Base-by-base conservation (phyloP, 2,329 filamentous ascomycete genomes). In the Aspergillus phoenicis region DNA sequence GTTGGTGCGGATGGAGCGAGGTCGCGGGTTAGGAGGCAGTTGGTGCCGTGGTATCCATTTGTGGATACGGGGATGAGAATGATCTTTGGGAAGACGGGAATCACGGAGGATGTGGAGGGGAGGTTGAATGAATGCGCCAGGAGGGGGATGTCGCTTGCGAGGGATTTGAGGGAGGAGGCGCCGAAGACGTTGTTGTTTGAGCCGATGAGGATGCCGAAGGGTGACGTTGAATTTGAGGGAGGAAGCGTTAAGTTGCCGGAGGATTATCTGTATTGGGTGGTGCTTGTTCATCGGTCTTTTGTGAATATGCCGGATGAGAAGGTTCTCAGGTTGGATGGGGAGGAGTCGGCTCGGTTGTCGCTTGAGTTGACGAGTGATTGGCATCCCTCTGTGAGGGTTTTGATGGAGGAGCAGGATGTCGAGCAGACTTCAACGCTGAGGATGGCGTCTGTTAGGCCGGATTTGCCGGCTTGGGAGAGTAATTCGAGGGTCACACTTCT, bases 1-100 rank as follows among this genome's bases (percentile, higher is more conserved):
- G 68, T 81, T 13, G 78, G 77, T 8, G 76, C 77, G 2, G 77
- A 81, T 63, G 78, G 78, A 6, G 66, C 70, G 13, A 66, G 73
- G 20, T 80, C 75, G 17, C 57, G 58, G 10, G 71, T 78, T n/a
- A 70, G 78, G 5, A 73, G 66, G 28, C 78, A 80, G 57, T 64
- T 80, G 2, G 20, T 33, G 53, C 79, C 79, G 0, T 55, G 71
- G 1, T 70, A 73, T 38, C 61, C 68, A 20, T 60, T 71, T 4
- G 52, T 81, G 4, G 79, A 82, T 61, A 78, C 78, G 0, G 69
- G 73, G 8, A 71, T 72, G 15, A 67, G 75, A 10, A 73, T 73
- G 26, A 70, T 81, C 10, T 81, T 77, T 55, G 64, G 53, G 5
- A 56, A 56, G 17, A 56, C 53, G 6, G 20, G 45, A 74, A 15